phyloP scores from a whole-genome alignment of 441 rosid species.

The Populus tomentosa region DNA sequence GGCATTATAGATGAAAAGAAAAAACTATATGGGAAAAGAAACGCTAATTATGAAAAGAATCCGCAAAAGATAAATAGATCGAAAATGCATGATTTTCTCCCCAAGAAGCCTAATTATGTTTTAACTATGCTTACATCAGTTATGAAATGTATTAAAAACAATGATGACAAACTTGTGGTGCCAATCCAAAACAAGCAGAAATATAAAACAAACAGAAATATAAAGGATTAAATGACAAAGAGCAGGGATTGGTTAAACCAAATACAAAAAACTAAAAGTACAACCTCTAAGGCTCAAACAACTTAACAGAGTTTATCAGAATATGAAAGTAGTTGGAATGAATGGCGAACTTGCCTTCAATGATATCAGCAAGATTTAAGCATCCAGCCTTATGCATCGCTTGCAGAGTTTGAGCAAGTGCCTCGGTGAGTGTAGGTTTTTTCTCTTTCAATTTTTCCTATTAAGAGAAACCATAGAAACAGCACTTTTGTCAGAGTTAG shows the following conservation, averaged over 20 bases:
- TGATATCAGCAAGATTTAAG: conserved; percentile 74
- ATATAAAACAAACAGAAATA: no score
- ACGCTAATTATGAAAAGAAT: neutral
- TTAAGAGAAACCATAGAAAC: neutral
- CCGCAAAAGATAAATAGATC: neutral
- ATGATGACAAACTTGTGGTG: neutral
- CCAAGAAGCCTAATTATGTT: neutral
- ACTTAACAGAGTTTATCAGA: neutral
- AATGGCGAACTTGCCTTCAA: conserved; percentile 76
- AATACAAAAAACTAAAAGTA: neutral
- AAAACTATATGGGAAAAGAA: neutral
- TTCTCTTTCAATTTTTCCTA: conserved; percentile 99
- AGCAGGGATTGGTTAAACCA: conserved; percentile 10
- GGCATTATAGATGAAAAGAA: no score
- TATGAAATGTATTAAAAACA: neutral
- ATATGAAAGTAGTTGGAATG: neutral
- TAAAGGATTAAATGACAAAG: conserved; percentile 10
- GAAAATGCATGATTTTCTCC: neutral
- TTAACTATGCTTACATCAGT: neutral
- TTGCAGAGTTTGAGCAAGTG: conserved; percentile 91
- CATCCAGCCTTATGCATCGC: conserved; percentile 93
- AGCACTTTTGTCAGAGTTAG: conserved; percentile 10
- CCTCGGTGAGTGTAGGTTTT: conserved; percentile 71
- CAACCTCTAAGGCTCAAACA: neutral
- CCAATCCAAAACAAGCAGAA: neutral